Conservation (phyloP, 148 eudicot species). For the Spergularia marina region DNA sequence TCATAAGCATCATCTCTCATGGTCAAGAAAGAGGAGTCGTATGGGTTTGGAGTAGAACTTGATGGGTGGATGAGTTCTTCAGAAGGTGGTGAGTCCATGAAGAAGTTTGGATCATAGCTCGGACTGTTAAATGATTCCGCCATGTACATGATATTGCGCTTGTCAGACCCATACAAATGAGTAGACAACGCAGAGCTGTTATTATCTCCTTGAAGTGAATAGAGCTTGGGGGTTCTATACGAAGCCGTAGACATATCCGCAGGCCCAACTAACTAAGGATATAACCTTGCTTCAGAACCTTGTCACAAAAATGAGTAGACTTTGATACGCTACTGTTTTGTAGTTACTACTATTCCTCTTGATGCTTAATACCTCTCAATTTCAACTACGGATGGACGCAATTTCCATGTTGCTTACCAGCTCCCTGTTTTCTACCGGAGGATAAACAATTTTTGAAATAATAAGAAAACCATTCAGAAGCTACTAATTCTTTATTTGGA, state of each 20-base stretch:
- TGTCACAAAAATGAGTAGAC: neutral
- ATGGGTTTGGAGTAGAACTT: conserved; percentile 24
- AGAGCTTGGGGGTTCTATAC: conserved; percentile 41
- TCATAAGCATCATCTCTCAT: conserved; percentile 31
- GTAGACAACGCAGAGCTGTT: conserved; percentile 31
- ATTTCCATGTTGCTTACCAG: conserved; percentile 17
- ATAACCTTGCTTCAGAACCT: conserved; percentile 23
- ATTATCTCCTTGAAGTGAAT: conserved; percentile 30
- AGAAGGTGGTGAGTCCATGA: conserved; percentile 69
- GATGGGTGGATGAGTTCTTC: conserved; percentile 54
- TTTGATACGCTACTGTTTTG: neutral
- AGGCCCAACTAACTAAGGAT: conserved; percentile 36
- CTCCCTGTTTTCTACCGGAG: conserved; percentile 11
- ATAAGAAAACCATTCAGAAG: neutral
- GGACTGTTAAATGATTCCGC: conserved; percentile 45
- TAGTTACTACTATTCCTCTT: neutral
- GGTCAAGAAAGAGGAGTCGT: conserved; percentile 25
- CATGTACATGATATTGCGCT: conserved; percentile 37
- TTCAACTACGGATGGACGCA: conserved; percentile 21
- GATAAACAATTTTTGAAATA: neutral
- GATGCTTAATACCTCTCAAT: conserved; percentile 7
- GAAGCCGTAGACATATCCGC: conserved; percentile 38
- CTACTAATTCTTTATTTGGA: neutral
- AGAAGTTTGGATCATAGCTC: conserved; percentile 53
- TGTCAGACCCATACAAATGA: conserved; percentile 46